These are phyloP conservation scores for Allium fistulosum DNA, from an alignment of 106 monocot genomes.

Conservation along the genomic window DNA sequence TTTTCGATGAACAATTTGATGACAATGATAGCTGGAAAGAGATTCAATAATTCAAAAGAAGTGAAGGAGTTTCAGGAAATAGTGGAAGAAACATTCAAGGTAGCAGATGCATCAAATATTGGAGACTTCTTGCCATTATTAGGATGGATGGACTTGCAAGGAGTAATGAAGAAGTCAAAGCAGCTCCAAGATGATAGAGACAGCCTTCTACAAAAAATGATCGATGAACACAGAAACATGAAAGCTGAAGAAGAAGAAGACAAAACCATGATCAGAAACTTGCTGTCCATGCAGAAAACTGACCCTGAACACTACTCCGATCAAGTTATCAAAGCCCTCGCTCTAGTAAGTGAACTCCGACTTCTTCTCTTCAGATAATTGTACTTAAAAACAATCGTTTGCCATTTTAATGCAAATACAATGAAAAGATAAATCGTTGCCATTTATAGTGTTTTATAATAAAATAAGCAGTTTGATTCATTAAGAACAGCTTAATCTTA, in stretches of 20 bases:
- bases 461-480: not conserved
- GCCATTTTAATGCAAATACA: not conserved
- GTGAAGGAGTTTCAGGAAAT: slow-evolving; percentile 11
- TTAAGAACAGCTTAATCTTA: not conserved
- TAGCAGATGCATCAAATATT: slow-evolving; percentile 7
- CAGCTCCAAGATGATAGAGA: slow-evolving; percentile 8
- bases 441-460: not conserved
- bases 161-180: slow-evolving; percentile 12
- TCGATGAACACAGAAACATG: slow-evolving; percentile 22
- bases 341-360: slow-evolving; percentile 5
- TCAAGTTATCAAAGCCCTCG: slow-evolving; percentile 15
- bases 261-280: slow-evolving; percentile 11
- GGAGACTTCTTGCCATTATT: slow-evolving; percentile 29
- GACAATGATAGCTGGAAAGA: slow-evolving; percentile 19
- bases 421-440: not conserved
- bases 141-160: slow-evolving; percentile 10
- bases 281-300: slow-evolving; percentile 19
- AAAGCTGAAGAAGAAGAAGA: not conserved
- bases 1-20: not conserved
- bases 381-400: too few relatives aligned
- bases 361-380: not conserved
- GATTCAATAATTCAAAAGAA: slow-evolving; percentile 7
- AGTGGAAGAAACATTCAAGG: slow-evolving; percentile 10
- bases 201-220: slow-evolving; percentile 16
- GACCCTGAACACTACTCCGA: slow-evolving; percentile 26